Evolutionary conservation across 208 protist genomes (phyloP).

Genomic region (Borovskyia barvae): DNA sequence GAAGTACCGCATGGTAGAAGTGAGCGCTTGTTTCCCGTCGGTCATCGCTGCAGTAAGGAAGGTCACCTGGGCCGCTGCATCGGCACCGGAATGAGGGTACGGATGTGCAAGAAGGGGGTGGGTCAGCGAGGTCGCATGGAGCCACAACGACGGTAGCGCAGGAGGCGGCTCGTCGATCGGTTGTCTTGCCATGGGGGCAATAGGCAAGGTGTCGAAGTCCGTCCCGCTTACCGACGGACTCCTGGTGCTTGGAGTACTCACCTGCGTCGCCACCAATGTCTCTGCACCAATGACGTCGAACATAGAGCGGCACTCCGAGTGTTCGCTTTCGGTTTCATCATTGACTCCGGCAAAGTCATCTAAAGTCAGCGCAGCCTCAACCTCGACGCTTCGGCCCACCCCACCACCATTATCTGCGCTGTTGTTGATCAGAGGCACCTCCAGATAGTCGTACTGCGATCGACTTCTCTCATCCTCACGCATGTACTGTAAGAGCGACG

Average conservation of each 20-base stretch:
- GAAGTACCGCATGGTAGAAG: too few species aligned
- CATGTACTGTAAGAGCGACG: neutral
- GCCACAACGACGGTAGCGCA: neutral
- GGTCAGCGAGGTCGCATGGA: too few species aligned
- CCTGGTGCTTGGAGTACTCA: conserved; percentile 9
- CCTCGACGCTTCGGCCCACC: neutral
- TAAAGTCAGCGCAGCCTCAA: conserved; percentile 11
- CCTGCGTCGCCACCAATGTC: conserved; percentile 2
- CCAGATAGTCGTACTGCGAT: conserved; percentile 25
- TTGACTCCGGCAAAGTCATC: conserved; percentile 22
- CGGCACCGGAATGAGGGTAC: too few species aligned
- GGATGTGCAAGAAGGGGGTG: too few species aligned
- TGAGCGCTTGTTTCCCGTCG: too few species aligned
- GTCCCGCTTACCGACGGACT: conserved; percentile 26
- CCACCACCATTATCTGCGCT: conserved; percentile 1
- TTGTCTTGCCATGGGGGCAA: conserved; percentile 18
- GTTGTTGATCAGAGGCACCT: conserved; percentile 5
- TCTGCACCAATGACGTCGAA: conserved; percentile 23
- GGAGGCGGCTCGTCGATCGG: conserved; percentile 8
- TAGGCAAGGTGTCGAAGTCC: conserved; percentile 27
- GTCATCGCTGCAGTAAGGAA: too few species aligned
- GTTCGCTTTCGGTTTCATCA: conserved; percentile 7
- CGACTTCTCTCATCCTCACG: too few species aligned
- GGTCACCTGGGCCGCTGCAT: too few species aligned
- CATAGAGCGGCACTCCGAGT: conserved; percentile 22